phyloP scores from a whole-genome alignment of 768 basidiomycete genomes.

The Cyclocybe aegerita region DNA sequence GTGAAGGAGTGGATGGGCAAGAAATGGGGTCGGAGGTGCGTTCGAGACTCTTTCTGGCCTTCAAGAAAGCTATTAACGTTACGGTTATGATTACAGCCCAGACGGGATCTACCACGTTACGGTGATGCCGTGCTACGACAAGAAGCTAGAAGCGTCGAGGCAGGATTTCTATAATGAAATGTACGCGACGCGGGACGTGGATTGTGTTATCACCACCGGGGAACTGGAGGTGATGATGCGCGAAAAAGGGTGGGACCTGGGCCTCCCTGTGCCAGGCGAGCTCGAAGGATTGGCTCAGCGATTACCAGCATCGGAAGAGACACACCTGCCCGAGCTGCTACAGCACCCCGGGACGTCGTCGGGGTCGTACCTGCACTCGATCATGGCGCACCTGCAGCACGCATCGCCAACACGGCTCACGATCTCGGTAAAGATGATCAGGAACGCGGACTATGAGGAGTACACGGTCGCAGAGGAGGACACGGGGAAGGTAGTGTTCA shows the following conservation, averaged over 20 bases:
- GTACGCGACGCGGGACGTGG: conserved; percentile 88
- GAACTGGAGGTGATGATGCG: conserved; percentile 85
- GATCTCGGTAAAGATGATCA: conserved; percentile 56
- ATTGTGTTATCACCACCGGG: conserved; percentile 96
- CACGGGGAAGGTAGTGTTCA: conserved; percentile 69
- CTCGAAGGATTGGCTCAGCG: conserved; percentile 20
- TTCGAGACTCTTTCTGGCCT: background rate
- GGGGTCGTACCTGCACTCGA: conserved; percentile 86
- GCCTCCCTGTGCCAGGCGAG: conserved; percentile 54
- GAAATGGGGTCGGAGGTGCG: conserved; percentile 69
- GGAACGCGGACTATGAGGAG: conserved; percentile 79
- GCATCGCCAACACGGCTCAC: conserved; percentile 44
- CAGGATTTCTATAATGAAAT: conserved; percentile 86
- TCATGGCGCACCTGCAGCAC: conserved; percentile 56
- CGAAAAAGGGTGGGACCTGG: conserved; percentile 81
- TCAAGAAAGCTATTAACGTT: conserved; percentile 4
- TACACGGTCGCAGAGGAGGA: conserved; percentile 47
- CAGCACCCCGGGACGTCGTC: conserved; percentile 84
- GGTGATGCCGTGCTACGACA: conserved; percentile 99
- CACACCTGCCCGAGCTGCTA: conserved; percentile 67
- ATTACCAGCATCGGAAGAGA: conserved; percentile 11
- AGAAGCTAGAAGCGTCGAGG: conserved; percentile 96
- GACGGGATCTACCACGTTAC: conserved; percentile 92
- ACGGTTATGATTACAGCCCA: conserved; percentile 49
- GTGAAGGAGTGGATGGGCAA: conserved; percentile 86